These are phyloP conservation scores for Camptophora hylomeconis DNA, from an alignment of 2,329 filamentous ascomycete genomes.

Conservation along the genomic window DNA sequence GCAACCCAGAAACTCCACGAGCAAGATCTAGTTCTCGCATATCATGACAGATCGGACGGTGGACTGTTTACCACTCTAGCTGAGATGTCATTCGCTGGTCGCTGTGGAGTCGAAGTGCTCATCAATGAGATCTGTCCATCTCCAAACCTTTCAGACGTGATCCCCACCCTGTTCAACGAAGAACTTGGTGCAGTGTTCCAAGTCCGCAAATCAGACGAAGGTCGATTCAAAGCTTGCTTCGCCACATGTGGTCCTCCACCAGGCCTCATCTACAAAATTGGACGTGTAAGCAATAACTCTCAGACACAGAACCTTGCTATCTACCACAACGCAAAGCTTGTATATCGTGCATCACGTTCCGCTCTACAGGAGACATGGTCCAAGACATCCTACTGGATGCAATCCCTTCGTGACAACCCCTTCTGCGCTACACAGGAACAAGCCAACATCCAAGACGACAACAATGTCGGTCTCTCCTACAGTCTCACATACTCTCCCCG, in stretches of 20 bases:
- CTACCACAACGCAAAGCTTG: constrained; percentile 52
- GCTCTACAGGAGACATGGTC: constrained; percentile 81
- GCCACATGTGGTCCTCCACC: constrained; percentile 75
- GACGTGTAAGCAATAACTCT: constrained; percentile 50
- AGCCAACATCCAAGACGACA: constrained; percentile 57
- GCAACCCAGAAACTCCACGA: constrained; percentile 60
- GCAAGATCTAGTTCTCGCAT: constrained; percentile 66
- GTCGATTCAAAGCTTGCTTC: constrained; percentile 77
- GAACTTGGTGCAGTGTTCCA: constrained; percentile 96
- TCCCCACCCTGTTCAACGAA: constrained; percentile 84
- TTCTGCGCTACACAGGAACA: constrained; percentile 76
- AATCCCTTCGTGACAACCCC: constrained; percentile 78
- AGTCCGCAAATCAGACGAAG: constrained; percentile 71
- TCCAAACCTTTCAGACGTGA: constrained; percentile 48
- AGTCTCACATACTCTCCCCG: constrained; percentile 67
- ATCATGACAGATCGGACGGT: constrained; percentile 89
- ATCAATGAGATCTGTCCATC: constrained; percentile 54
- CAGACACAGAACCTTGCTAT: constrained; percentile 60
- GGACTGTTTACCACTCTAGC: constrained; percentile 80
- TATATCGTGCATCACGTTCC: constrained; percentile 57
- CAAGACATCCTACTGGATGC: constrained; percentile 79
- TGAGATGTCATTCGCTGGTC: constrained; percentile 97
- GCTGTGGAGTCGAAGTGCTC: constrained; percentile 75
- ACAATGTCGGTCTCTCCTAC: constrained; percentile 73
- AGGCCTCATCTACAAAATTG: constrained; percentile 73